Conservation (phyloP, 768 basidiomycete species). For the Brasilioporus rufonigricans region DNA sequence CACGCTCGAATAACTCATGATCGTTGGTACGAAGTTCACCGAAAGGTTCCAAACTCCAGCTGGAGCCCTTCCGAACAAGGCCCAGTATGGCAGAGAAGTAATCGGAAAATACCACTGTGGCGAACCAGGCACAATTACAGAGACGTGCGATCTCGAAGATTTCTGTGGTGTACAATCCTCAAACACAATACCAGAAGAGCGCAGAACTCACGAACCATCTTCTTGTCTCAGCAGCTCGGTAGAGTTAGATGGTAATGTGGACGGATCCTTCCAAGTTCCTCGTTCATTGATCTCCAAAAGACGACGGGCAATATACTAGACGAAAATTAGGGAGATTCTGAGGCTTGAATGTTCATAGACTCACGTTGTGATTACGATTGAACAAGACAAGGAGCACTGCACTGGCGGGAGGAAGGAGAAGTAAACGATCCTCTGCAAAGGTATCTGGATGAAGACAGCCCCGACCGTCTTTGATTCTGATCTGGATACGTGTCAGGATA, state of each 20-base stretch:
- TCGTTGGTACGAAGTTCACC: constrained; percentile 63
- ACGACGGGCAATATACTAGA: constrained; percentile 75
- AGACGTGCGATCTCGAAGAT: constrained; percentile 83
- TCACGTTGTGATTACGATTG: constrained; percentile 84
- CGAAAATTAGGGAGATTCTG: background rate
- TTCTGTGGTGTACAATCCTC: constrained; percentile 39
- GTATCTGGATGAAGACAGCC: constrained; percentile 67
- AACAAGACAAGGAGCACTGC: constrained; percentile 80
- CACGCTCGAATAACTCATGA: constrained; percentile 71
- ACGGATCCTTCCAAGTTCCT: constrained; percentile 57
- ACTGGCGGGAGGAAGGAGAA: constrained; percentile 76
- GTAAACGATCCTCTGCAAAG: constrained; percentile 76
- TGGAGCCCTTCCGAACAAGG: constrained; percentile 69
- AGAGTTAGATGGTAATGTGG: constrained; percentile 34
- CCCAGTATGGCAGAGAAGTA: constrained; percentile 82
- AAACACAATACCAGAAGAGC: background rate
- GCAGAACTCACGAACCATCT: constrained; percentile 35
- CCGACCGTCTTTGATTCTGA: constrained; percentile 52
- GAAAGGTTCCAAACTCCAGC: constrained; percentile 78
- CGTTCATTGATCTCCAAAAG: constrained; percentile 81
- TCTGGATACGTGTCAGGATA: constrained; percentile 8
- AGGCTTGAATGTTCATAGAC: constrained; percentile 19
- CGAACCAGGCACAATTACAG: constrained; percentile 82
- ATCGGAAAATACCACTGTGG: constrained; percentile 72
- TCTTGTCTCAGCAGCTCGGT: constrained; percentile 51